These are phyloP conservation scores for Chytriomyces confervae DNA, from an alignment of 192 early-diverging fungal species.

Conservation along the genomic window DNA sequence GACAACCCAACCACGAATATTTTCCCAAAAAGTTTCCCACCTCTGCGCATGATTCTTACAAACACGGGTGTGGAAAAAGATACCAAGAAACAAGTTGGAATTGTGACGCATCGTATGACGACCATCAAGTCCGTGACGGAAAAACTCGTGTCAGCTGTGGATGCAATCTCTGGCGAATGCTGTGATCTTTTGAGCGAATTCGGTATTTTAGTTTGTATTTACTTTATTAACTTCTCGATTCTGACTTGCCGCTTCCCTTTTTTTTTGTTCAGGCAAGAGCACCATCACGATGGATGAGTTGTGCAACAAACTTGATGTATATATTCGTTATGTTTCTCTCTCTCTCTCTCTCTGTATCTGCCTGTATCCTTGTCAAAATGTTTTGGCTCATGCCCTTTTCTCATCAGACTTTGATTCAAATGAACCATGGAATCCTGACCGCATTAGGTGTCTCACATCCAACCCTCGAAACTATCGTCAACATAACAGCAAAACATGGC, in stretches of 20 bases:
- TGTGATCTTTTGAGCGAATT: constrained; percentile 13
- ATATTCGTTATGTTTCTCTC: neutral
- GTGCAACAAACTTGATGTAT: neutral
- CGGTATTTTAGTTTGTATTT: constrained; percentile 3
- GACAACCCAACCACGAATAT: constrained; percentile 19
- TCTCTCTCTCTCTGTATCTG: neutral
- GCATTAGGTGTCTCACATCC: constrained; percentile 86
- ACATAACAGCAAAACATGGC: constrained; percentile 62
- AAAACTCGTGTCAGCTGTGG: constrained; percentile 20
- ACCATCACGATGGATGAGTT: neutral
- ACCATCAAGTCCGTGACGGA: constrained; percentile 63
- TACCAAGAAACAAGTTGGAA: constrained; percentile 83
- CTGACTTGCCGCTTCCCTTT: neutral
- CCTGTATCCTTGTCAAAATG: neutral
- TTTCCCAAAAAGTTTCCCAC: constrained; percentile 54
- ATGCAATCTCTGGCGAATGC: constrained; percentile 22
- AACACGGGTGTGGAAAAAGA: constrained; percentile 90
- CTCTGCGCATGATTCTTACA: constrained; percentile 81
- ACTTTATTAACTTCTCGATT: neutral
- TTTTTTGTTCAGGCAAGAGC: neutral
- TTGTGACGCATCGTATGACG: constrained; percentile 22
- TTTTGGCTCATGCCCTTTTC: neutral
- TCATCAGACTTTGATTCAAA: constrained; percentile 71
- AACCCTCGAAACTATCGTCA: constrained; percentile 76
- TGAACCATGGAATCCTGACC: constrained; percentile 83